Base-by-base conservation (phyloP, 129 eudicot genomes). In the Daucus carota region DNA sequence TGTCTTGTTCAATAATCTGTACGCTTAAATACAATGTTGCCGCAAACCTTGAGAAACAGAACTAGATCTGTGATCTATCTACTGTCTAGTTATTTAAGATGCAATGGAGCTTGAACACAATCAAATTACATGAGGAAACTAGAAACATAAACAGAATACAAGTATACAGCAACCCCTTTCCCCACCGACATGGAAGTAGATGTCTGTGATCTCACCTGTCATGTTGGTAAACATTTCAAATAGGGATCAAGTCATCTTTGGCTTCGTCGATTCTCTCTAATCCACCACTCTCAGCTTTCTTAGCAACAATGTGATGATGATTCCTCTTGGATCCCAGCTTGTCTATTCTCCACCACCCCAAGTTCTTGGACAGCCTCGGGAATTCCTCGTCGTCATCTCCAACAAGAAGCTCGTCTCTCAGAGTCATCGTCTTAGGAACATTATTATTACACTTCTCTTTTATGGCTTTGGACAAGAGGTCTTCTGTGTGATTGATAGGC, bases 391-490 rank as follows among this genome's bases (percentile, higher is more conserved):
- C 92, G n/a, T 81, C 87, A 63, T 85, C 84, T 20, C 44, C 87
- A 28, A 75, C 84, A 60, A 88, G 98, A 70, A 90, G 97, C 79
- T 93, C 98, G 78, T 93, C 98, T 60, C 87, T 83, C n/a, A 93
- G 84, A 9, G 97, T 93, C 31, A 80, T 76, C 72, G 36, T 71
- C 75, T 72, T 72, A 26, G 45, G 13, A 54, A 54, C n/a, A n/a
- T n/a, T 54, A 22, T 65, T 14, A 14, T 78, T 86, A 79, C 81
- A 69, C 65, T 83, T 85, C 86, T 88, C 80, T 84, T 92, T 79
- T 80, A 74, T 68, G 98, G 96, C 76, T 77, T 86, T 87, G 26
- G 48, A 90, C 79, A 85, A 85, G 67, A 90, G 79, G 82, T 93
- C 97, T 78, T 93, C 97, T 47, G 97, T 95, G 22, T 90, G 76